Evolutionary conservation across 345 rosid species (phyloP).

Genomic region (Corchorus olitorius): DNA sequence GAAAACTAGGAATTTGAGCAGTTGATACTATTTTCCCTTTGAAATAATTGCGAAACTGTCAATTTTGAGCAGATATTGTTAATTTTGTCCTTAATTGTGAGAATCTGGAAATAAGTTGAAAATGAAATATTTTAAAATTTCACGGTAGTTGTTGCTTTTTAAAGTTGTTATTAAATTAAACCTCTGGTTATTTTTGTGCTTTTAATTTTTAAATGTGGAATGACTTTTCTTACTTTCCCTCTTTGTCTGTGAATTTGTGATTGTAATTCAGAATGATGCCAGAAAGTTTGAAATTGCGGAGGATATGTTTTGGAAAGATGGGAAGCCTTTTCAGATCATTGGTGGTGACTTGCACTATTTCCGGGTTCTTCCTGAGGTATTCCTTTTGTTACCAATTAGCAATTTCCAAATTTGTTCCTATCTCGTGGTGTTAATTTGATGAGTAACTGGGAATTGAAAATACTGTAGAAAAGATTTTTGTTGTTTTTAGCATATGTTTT

Average conservation of each 20-base stretch:
- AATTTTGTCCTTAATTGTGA: neutral
- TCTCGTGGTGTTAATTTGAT: neutral
- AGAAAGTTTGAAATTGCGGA: conserved; percentile 61
- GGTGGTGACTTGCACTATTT: conserved; percentile 97
- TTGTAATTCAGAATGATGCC: conserved; percentile 32
- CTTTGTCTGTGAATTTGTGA: neutral
- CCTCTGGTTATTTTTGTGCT: neutral
- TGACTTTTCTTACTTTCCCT: neutral
- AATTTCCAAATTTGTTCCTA: neutral
- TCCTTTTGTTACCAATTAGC: neutral
- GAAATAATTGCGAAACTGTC: neutral
- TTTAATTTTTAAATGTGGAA: neutral
- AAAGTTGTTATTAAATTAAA: too few species aligned
- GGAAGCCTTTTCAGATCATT: conserved; percentile 65
- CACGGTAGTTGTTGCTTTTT: neutral
- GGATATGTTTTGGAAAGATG: conserved; percentile 87
- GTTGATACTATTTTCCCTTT: neutral
- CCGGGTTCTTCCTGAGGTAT: conserved; percentile 83
- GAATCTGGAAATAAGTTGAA: neutral
- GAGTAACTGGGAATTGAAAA: neutral
- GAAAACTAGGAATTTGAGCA: neutral
- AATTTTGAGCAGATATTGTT: neutral
- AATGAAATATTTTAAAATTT: neutral
- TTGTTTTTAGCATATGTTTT: neutral
- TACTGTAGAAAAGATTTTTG: neutral